Percentiles rank a stretch among this genome's conserved stretches.
phyloP scores from a whole-genome alignment of 495 filamentous ascomycete genomes.

The Parathielavia appendiculata region DNA sequence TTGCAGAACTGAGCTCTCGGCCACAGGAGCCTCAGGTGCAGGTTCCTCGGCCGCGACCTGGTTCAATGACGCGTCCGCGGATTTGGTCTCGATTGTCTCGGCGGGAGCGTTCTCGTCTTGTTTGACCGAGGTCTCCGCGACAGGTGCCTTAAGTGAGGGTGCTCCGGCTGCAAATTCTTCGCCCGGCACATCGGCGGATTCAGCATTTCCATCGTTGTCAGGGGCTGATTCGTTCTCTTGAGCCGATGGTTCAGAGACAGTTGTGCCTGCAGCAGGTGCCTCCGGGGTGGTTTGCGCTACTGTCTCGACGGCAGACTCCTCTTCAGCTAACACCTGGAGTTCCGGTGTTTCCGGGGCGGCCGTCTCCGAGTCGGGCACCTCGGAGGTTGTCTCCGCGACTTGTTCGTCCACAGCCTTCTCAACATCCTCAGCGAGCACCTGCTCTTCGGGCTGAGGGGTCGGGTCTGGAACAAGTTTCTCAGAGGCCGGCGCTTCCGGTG shows the following conservation, averaged over 20 bases:
- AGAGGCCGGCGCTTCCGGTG: no score
- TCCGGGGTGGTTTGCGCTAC: neutral
- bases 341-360: neutral
- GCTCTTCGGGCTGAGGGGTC: neutral
- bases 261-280: neutral
- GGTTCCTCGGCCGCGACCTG: no score
- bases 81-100: no score
- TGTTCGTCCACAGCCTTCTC: conserved; percentile 6
- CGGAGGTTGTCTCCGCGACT: neutral
- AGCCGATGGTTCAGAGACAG: neutral
- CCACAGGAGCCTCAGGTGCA: neutral
- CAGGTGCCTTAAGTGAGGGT: neutral
- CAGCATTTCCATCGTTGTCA: neutral
- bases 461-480: no score
- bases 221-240: neutral
- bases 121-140: neutral
- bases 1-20: neutral
- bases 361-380: neutral
- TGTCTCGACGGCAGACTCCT: neutral
- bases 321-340: neutral
- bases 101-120: no score
- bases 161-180: neutral
- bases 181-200: neutral
- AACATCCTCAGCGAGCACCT: conserved; percentile 5
- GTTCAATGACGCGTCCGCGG: no score